Conservation (phyloP, 345 rosid genomes). For the Rhizophora mangle region DNA sequence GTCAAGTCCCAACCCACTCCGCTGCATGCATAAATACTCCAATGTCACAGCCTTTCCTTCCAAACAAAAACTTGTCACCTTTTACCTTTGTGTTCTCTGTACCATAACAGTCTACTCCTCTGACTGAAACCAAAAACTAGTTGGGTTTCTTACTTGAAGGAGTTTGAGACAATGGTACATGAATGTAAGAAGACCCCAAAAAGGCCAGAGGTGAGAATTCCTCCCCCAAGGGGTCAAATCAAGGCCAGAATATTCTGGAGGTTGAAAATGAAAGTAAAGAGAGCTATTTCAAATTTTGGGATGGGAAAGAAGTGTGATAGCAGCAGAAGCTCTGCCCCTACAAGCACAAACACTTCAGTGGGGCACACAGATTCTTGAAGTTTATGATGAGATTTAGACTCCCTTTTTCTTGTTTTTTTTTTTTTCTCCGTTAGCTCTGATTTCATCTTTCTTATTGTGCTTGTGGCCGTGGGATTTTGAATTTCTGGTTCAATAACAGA, state of each 20-base stretch:
- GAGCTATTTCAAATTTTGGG: not conserved
- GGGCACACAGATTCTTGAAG: not conserved
- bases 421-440: not conserved
- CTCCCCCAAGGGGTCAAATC: slow-evolving; percentile 30
- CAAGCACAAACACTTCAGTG: not conserved
- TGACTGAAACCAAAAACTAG: not conserved
- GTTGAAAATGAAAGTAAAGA: slow-evolving; percentile 1
- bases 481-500: too few relatives aligned
- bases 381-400: not conserved
- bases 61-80: not conserved
- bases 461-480: too few relatives aligned
- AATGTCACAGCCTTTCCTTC: not conserved
- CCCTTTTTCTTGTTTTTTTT: too few relatives aligned
- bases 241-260: slow-evolving; percentile 12
- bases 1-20: not conserved
- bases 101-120: not conserved
- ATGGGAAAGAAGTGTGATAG: not conserved
- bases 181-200: not conserved
- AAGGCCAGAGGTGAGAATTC: slow-evolving; percentile 17
- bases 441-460: too few relatives aligned
- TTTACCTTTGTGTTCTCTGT: not conserved
- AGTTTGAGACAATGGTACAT: slow-evolving; percentile 4
- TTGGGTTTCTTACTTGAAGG: not conserved
- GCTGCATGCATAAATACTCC: not conserved
- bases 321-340: not conserved